phyloP scores from a whole-genome alignment of 495 filamentous ascomycete species.

The Evernia prunastri region DNA sequence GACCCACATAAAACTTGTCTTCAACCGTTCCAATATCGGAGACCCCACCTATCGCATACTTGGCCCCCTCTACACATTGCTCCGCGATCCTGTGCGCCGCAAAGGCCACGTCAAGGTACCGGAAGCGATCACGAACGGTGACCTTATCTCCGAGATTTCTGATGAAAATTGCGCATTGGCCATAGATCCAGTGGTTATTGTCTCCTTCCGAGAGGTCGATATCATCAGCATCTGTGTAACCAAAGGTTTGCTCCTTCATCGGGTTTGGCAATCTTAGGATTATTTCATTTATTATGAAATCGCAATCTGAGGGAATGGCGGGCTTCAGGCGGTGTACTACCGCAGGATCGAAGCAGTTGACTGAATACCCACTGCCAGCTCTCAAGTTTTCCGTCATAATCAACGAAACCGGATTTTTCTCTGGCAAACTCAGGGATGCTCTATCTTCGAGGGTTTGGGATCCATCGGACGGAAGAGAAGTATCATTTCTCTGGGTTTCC shows the following conservation, averaged over 20 bases:
- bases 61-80: not conserved
- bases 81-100: not conserved
- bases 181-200: not conserved
- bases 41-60: conserved; percentile 3
- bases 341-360: not conserved
- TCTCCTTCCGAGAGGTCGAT: not conserved
- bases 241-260: conserved; percentile 5
- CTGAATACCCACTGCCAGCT: not conserved
- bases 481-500: not conserved
- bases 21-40: not conserved
- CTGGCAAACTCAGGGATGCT: not conserved
- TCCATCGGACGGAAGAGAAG: not conserved
- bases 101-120: conserved; percentile 7
- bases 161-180: conserved; percentile 6
- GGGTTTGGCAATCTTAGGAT: conserved; percentile 2
- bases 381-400: not conserved
- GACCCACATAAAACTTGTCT: not conserved
- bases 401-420: not conserved
- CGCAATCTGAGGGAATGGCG: conserved; percentile 7
- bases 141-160: not conserved
- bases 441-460: not conserved
- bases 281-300: conserved; percentile 6
- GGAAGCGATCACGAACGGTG: not conserved
- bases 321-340: not conserved
- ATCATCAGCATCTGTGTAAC: conserved; percentile 8